These are phyloP conservation scores for Cytospora piceicola DNA, from an alignment of 2,329 filamentous ascomycete genomes.

Conservation along the genomic window DNA sequence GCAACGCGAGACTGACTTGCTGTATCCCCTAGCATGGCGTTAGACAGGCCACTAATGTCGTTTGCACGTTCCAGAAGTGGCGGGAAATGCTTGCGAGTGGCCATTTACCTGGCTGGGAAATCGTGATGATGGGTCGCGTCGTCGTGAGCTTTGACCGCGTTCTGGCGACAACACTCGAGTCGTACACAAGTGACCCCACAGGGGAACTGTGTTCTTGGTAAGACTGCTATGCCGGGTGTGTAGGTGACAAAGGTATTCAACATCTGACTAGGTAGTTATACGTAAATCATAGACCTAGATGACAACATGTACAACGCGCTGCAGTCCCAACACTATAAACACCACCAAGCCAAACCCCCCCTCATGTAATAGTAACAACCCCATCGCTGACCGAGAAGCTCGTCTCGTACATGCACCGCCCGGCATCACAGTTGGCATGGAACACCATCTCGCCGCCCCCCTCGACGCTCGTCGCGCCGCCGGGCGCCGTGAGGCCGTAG, in stretches of 20 bases:
- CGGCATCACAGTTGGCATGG: conserved; percentile 43
- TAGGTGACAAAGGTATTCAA: background rate
- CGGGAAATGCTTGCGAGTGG: background rate
- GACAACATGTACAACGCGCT: background rate
- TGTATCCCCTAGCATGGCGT: background rate
- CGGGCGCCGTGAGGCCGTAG: conserved; percentile 45
- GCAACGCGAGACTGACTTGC: background rate
- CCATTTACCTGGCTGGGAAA: background rate
- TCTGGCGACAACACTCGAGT: too few relatives aligned
- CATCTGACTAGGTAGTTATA: background rate
- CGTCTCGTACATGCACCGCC: conserved; percentile 41
- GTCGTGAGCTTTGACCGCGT: background rate
- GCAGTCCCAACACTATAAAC: background rate
- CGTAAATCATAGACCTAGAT: background rate
- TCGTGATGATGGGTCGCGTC: background rate
- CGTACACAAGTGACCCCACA: too few relatives aligned
- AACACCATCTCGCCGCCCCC: conserved; percentile 42
- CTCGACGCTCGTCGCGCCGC: conserved; percentile 44
- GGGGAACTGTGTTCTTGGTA: too few relatives aligned
- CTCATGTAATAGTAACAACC: conserved; percentile 4
- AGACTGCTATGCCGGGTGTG: too few relatives aligned
- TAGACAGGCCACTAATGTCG: background rate
- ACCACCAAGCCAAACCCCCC: background rate
- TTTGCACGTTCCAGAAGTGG: background rate
- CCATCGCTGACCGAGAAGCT: conserved; percentile 1